Evolutionary conservation across 176 grass and related monocot genomes (phyloP).

Genomic region (Eleusine coracana): DNA sequence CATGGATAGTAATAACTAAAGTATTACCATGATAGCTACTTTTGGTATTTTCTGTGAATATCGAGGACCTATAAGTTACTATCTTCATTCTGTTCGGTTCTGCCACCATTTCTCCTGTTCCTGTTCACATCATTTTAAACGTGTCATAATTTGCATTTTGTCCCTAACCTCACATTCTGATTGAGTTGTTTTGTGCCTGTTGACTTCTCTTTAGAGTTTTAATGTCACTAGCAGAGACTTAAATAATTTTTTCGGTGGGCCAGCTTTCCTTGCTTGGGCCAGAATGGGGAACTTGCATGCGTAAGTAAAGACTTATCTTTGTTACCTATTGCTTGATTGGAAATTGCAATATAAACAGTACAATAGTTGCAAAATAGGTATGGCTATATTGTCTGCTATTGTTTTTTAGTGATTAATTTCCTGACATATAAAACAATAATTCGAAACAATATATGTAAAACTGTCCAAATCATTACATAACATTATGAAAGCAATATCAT

Average conservation of each 20-base stretch:
- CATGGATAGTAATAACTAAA: neutral
- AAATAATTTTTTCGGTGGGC: slow-evolving; percentile 89
- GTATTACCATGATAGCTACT: neutral
- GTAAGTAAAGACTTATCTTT: slow-evolving; percentile 53
- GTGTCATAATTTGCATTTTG: neutral
- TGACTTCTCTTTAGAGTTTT: slow-evolving; percentile 62
- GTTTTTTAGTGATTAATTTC: neutral
- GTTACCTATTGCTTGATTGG: slow-evolving; percentile 5
- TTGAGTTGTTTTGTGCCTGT: slow-evolving; percentile 20
- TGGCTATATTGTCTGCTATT: slow-evolving; percentile 11
- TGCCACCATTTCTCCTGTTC: neutral
- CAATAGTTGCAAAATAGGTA: slow-evolving; percentile 1
- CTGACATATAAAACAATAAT: neutral
- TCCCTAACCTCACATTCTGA: slow-evolving; percentile 13
- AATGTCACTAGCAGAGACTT: slow-evolving; percentile 82
- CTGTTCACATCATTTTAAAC: neutral
- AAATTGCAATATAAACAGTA: slow-evolving; percentile 16
- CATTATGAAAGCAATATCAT: slow-evolving; percentile 27
- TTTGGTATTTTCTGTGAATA: slow-evolving; percentile 17
- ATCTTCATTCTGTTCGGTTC: slow-evolving; percentile 3
- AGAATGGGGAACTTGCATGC: slow-evolving; percentile 97
- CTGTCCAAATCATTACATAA: neutral
- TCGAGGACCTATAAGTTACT: slow-evolving; percentile 16
- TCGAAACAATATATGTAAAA: neutral
- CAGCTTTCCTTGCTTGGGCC: slow-evolving; percentile 97